Evolutionary conservation across 2,329 filamentous ascomycete species (phyloP), one percentile per base, ranked within the genome.

Genomic region (Talaromyces sp.): DNA sequence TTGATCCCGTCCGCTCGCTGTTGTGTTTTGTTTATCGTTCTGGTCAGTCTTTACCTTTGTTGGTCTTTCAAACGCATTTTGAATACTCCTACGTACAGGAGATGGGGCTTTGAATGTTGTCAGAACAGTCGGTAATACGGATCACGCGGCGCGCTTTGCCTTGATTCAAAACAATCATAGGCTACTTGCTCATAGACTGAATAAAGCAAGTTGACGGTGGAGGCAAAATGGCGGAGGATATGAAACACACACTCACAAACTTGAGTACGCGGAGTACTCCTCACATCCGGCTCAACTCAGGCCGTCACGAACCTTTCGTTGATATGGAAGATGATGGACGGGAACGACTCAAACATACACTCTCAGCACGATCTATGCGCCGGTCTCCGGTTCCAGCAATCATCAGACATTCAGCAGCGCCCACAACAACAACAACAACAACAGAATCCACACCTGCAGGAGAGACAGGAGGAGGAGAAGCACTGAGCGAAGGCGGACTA

Each of bases 221-320:
- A 35, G 43, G 35, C 24, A 33, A 62, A 50, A 65, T 65, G 64
- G 60, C 27, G 60, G 60, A 65, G 43, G 64, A 59, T n/a, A 57
- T 57, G n/a, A 63, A 63, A 45, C 64, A 60, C 45, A 63, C 31
- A 39, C 24, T 50, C 22, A 43, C 54, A 24, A 60, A 37, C 16
- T 24, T 60, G 37, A 56, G 56, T 58, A 60, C 67, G 45, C 66
- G 71, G 60, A 58, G 69, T 54, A 75, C 83, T 67, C 86, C 87
- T 69, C 87, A 89, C 69, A 85, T 90, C 66, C 85, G 86, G 65
- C 81, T 90, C 68, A 89, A 89, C 72, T 88, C 86, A 31, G 86
- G 83, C 54, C 82, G 80, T 68, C 81, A 85, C 68, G 82, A 88
- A 71, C 76, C 83, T 37, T 78, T 81, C 67, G 77, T 75, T 65